phyloP scores from a whole-genome alignment of 805 yeast genomes.

The Candida stauntonica region DNA sequence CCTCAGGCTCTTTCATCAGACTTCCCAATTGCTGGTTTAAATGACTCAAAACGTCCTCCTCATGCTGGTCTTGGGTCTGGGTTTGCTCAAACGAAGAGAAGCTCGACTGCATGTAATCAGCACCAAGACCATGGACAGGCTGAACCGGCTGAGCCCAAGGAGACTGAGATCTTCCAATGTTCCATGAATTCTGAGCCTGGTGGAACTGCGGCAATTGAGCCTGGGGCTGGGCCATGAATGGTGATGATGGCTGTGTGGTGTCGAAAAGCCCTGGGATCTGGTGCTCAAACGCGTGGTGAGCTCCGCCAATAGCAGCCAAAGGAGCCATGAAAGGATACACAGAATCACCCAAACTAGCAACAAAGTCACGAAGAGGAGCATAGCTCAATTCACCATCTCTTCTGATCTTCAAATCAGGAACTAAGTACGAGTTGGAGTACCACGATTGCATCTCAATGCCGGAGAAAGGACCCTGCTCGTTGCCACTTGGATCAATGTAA shows the following conservation, averaged over 20 bases:
- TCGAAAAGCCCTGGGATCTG: constrained; percentile 9
- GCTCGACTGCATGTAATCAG: constrained; percentile 4
- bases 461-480: constrained; percentile 77
- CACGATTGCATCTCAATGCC: constrained; percentile 76
- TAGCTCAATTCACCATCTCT: constrained; percentile 52
- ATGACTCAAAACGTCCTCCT: not conserved
- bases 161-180: constrained; percentile 17
- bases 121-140: constrained; percentile 4
- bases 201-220: constrained; percentile 15
- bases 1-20: too few species aligned
- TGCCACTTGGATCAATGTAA: constrained; percentile 66
- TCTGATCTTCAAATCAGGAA: constrained; percentile 49
- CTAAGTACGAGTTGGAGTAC: constrained; percentile 59
- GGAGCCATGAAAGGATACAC: constrained; percentile 71
- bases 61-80: not conserved
- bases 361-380: constrained; percentile 49
- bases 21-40: not conserved
- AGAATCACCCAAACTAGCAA: constrained; percentile 40
- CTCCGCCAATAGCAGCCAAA: constrained; percentile 29
- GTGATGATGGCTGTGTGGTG: not conserved
- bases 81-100: not conserved
- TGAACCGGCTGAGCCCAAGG: constrained; percentile 20
- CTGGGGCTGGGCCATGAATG: constrained; percentile 11
- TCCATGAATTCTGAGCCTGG: constrained; percentile 14
- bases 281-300: constrained; percentile 7